Conservation (phyloP, 2,329 filamentous ascomycete genomes). For the Sporothrix globosa region DNA sequence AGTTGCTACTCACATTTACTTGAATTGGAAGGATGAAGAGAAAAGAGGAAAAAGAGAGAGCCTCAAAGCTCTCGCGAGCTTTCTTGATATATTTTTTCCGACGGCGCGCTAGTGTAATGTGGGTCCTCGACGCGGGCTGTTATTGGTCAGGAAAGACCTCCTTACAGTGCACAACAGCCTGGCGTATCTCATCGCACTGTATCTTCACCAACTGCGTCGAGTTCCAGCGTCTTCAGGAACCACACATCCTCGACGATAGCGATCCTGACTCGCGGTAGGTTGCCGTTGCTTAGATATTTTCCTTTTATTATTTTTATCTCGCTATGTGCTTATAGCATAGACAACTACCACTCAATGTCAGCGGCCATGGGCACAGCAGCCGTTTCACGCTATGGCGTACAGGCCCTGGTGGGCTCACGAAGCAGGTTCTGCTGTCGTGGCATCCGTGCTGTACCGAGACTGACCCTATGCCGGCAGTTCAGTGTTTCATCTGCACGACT, state of each 20-base stretch:
- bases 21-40: constrained; percentile 96
- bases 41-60: constrained; percentile 51
- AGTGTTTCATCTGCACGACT: neutral
- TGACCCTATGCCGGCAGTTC: neutral
- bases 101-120: constrained; percentile 10
- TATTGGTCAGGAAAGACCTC: constrained; percentile 31
- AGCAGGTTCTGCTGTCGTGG: neutral
- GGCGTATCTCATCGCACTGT: constrained; percentile 22
- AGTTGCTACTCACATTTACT: constrained; percentile 72
- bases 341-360: neutral
- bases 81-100: constrained; percentile 39
- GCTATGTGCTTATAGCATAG: neutral
- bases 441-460: neutral
- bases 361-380: constrained; percentile 25
- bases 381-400: constrained; percentile 22
- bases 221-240: constrained; percentile 7
- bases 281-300: neutral
- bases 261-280: neutral
- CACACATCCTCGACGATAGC: constrained; percentile 24
- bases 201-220: neutral
- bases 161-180: neutral
- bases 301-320: neutral
- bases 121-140: constrained; percentile 29
- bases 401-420: constrained; percentile 9
- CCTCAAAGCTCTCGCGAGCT: constrained; percentile 32